Evolutionary conservation across 495 filamentous ascomycete genomes (phyloP), one percentile per base, ranked within the genome.

Genomic region (Penicillium canescens): DNA sequence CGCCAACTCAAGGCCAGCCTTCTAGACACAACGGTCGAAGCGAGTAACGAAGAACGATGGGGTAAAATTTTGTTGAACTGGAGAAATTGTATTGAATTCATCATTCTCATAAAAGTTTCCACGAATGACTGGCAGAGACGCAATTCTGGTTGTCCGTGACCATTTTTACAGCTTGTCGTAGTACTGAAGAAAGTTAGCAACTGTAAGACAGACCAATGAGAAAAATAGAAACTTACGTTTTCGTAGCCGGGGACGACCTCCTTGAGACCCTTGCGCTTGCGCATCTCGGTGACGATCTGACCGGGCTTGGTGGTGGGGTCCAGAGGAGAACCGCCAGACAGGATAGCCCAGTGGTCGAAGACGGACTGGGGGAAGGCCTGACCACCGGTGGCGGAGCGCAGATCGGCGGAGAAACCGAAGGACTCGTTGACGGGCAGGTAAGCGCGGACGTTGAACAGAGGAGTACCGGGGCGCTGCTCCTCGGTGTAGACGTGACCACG

Each of bases 211-310:
- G 20, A 24, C 21, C n/a, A 6, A 21, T 1, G 10, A 24, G 16
- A 6, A 39, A 21, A 35, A 52, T 42, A 14, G 41, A 50, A 52
- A 89, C 91, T 92, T 87, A 96, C 91, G 82, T 96, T 94, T 61
- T 88, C 89, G 78, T 88, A 84, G 70, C 86, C 87, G 57, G 92
- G 92, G 67, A 96, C 89, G 58, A 90, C 82, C 68, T 86, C 80
- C 90, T 99, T 99, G 84, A 99, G 79, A 87, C 93, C 95, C 88
- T 99, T 99, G 78, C 94, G 87, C 87, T 96, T 96, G 65, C 94
- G 90, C 89, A 93, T 96, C 46, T 86, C 83, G 72, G 80, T 78
- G 60, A 97, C 90, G 64, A 96, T 77, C 69, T 85, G 76, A 71
- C 94, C 95, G 72, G 88, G 82, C 86, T 91, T 93, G 58, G 86